Percentiles rank a stretch among this genome's conserved stretches.
phyloP scores from a whole-genome alignment of 306 rosid species.

The Albizia julibrissin region DNA sequence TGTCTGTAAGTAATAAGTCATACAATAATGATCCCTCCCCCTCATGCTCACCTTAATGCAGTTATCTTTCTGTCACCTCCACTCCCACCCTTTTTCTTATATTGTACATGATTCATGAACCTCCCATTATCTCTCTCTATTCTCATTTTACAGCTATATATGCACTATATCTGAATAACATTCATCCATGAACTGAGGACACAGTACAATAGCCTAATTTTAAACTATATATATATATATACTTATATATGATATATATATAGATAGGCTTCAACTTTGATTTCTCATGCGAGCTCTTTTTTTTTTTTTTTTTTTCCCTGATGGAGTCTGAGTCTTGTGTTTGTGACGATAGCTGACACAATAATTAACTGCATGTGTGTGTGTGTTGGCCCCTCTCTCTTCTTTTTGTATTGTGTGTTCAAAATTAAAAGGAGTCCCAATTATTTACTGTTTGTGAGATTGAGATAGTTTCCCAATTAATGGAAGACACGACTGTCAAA shows the following conservation, averaged over 20 bases:
- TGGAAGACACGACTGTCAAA: slow-evolving; percentile 11
- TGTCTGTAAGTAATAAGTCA: background rate
- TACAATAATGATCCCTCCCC: slow-evolving; percentile 9
- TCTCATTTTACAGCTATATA: slow-evolving; percentile 7
- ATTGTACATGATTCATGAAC: background rate
- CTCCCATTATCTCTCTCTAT: background rate
- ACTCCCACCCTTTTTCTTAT: background rate
- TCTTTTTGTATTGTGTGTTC: background rate
- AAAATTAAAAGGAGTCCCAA: background rate
- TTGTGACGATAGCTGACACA: background rate
- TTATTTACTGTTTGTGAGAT: background rate
- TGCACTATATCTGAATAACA: background rate
- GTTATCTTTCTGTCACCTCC: slow-evolving; percentile 14
- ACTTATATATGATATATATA: too few species aligned
- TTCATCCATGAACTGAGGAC: background rate
- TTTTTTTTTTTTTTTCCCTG: background rate
- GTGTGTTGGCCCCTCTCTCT: background rate
- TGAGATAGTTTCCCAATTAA: background rate
- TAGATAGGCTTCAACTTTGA: background rate
- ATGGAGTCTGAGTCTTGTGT: background rate
- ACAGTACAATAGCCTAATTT: background rate
- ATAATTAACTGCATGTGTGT: too few species aligned
- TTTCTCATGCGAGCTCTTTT: background rate
- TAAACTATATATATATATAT: too few species aligned
- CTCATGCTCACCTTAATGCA: background rate